Conservation (phyloP, 164 flowering plant genomes). For the Vitis rotundifolia region DNA sequence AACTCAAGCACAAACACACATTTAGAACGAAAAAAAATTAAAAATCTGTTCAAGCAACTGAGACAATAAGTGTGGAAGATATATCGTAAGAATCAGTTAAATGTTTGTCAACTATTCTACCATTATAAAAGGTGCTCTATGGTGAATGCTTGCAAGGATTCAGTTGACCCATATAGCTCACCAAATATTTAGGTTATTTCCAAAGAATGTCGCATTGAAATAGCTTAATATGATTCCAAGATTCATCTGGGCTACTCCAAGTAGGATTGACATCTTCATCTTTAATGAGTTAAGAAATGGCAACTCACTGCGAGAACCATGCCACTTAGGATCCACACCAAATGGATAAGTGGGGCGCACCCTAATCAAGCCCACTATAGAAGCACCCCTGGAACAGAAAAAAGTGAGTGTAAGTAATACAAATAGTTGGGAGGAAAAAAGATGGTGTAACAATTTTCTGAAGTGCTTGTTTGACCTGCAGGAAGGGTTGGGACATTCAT, state of each 20-base stretch:
- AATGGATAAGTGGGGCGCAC: constrained; percentile 77
- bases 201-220: constrained; percentile 76
- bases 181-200: constrained; percentile 66
- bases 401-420: background rate
- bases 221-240: constrained; percentile 84
- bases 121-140: too few relatives aligned
- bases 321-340: constrained; percentile 88
- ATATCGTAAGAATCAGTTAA: too few relatives aligned
- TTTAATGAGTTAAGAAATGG: constrained; percentile 92
- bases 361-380: constrained; percentile 70
- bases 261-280: constrained; percentile 96
- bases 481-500: constrained; percentile 72
- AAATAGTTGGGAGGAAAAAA: background rate
- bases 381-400: constrained; percentile 60
- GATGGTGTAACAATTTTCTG: background rate
- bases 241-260: constrained; percentile 94
- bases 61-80: too few relatives aligned
- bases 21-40: background rate
- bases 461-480: constrained; percentile 51
- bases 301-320: constrained; percentile 80
- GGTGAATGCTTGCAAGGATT: too few relatives aligned
- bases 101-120: too few relatives aligned
- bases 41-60: background rate
- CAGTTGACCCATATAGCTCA: constrained; percentile 22
- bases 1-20: background rate